Evolutionary conservation across 176 grass and related monocot species (phyloP).

Genomic region (Paspalum notatum): DNA sequence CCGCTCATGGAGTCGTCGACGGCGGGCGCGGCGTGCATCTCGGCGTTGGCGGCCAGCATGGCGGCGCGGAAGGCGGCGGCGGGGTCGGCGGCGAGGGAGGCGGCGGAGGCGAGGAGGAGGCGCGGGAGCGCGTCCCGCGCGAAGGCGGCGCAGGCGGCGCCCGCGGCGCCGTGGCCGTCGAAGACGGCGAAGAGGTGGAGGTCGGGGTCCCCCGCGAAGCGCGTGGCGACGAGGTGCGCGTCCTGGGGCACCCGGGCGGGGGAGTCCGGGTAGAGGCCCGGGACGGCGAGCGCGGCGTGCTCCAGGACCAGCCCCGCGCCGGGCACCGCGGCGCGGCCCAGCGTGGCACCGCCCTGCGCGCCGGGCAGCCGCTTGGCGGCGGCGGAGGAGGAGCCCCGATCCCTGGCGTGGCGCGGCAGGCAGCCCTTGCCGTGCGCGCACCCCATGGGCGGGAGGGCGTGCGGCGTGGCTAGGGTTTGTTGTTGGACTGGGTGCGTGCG

Average conservation of each 20-base stretch:
- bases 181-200: slow-evolving; percentile 94
- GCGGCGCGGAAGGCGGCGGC: slow-evolving; percentile 54
- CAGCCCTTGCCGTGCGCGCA: slow-evolving; percentile 83
- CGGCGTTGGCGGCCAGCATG: slow-evolving; percentile 60
- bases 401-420: slow-evolving; percentile 23
- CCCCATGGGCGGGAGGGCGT: slow-evolving; percentile 48
- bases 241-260: slow-evolving; percentile 80
- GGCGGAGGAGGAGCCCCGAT: slow-evolving; percentile 4
- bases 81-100: slow-evolving; percentile 52
- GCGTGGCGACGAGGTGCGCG: slow-evolving; percentile 59
- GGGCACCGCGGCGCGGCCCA: slow-evolving; percentile 57
- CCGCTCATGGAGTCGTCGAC: slow-evolving; percentile 97
- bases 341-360: slow-evolving; percentile 35
- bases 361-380: background rate
- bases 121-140: slow-evolving; percentile 65
- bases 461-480: slow-evolving; percentile 37
- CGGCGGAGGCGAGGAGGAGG: slow-evolving; percentile 39
- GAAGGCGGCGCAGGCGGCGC: slow-evolving; percentile 68
- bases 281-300: slow-evolving; percentile 66
- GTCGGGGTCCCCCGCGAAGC: slow-evolving; percentile 63
- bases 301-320: slow-evolving; percentile 58
- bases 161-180: slow-evolving; percentile 83
- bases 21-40: slow-evolving; percentile 63
- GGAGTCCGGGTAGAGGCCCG: slow-evolving; percentile 82
- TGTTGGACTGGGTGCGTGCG: background rate